Evolutionary conservation across 1,284 basidiomycete species (phyloP).

Genomic region (Trametes polyzona): DNA sequence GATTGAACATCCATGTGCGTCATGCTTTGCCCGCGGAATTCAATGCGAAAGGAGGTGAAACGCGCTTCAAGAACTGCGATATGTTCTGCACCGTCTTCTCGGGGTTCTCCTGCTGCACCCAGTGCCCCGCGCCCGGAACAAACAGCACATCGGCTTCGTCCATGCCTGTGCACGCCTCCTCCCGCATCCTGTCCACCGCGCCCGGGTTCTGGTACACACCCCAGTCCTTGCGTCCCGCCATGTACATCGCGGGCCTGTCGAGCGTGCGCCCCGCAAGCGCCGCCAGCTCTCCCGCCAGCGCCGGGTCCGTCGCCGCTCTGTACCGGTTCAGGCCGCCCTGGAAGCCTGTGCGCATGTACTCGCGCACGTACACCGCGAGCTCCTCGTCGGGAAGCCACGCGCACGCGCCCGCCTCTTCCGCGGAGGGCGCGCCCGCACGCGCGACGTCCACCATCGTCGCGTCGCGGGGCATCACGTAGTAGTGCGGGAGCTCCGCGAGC

Average conservation of each 20-base stretch:
- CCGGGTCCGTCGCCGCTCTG: slow-evolving; percentile 37
- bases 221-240: slow-evolving; percentile 61
- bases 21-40: too few species aligned
- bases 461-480: slow-evolving; percentile 62
- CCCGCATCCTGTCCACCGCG: slow-evolving; percentile 48
- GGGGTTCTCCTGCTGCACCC: slow-evolving; percentile 55
- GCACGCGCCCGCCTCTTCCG: slow-evolving; percentile 34
- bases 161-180: slow-evolving; percentile 33
- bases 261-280: slow-evolving; percentile 43
- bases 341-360: slow-evolving; percentile 59
- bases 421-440: slow-evolving; percentile 29
- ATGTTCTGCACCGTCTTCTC: slow-evolving; percentile 36
- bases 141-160: slow-evolving; percentile 52
- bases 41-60: too few species aligned
- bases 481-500: slow-evolving; percentile 54
- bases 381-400: slow-evolving; percentile 55
- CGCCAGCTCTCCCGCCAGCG: slow-evolving; percentile 22
- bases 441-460: slow-evolving; percentile 58
- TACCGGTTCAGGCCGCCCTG: slow-evolving; percentile 66
- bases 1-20: too few species aligned
- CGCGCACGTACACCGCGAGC: slow-evolving; percentile 50
- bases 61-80: background rate
- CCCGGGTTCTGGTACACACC: slow-evolving; percentile 59
- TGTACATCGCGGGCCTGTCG: slow-evolving; percentile 55
- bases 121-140: slow-evolving; percentile 62